Evolutionary conservation across 768 basidiomycete species (phyloP), one percentile per base, ranked within the genome.

Genomic region (Rubroboletus satanas): DNA sequence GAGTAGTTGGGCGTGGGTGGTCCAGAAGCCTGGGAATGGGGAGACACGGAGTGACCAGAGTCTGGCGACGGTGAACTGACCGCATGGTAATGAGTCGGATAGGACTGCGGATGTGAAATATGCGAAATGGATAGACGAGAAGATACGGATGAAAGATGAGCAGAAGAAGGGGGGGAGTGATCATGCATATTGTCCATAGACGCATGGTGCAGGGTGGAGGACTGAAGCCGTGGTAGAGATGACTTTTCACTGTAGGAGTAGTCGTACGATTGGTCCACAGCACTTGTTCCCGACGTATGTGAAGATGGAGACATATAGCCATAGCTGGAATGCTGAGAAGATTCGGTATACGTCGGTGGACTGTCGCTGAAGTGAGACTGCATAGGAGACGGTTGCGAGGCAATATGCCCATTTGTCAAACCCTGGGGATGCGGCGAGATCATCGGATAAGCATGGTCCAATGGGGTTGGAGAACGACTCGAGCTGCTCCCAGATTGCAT

Each of bases 101-200:
- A 77, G 21, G 76, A 68, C 12, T 79, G 78, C 0, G 81, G 80
- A 54, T 82, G 80, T 0, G 81, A 82, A 23, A 83, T 79, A 54
- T 83, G 82, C 0, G 82, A 82, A 26, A 84, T 81, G 7, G 82
- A 83, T 39, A 82, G 78, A 10, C 83, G 78, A n/a, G 81, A 83
- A 5, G 75, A 69, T 4, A 75, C 69, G 5, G 79, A 66, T 0
- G 73, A 64, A 8, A 67, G 65, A 50, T 64, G 69, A 2, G 65
- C 62, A 3, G 66, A 69, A 15, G 67, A 55, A 11, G 67, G 73
- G 52, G 56, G 75, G 44, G 69, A 67, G 23, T 66, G 65, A 38
- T 68, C 61, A 14, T 71, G 65, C 26, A 71, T 49, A 21, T 21
- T 67, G 45, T 66, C 64, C 51, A 69, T 54, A 18, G 64, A 65